Conservation (phyloP, 2,329 filamentous ascomycete genomes). For the Huntiella abstrusa region DNA sequence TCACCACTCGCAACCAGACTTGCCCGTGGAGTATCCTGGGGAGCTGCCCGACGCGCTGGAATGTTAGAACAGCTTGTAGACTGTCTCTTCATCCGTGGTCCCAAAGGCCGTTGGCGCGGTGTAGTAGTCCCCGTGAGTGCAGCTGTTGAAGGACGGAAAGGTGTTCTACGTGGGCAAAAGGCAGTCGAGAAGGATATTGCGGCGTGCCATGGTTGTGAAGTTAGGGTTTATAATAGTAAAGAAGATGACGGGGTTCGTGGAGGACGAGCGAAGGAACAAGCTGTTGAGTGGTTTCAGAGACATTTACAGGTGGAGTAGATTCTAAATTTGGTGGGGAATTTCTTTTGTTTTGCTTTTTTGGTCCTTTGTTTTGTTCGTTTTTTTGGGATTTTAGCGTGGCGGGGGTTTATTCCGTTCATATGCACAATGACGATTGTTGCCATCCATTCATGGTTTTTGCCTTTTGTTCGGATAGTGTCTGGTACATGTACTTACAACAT, state of each 20-base stretch:
- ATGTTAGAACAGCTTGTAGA: constrained; percentile 24
- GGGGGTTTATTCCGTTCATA: no score
- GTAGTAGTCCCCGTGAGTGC: constrained; percentile 26
- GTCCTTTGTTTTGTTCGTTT: no score
- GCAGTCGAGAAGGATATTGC: constrained; percentile 16
- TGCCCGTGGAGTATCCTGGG: constrained; percentile 14
- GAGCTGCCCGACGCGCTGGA: constrained; percentile 12
- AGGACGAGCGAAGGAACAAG: constrained; percentile 21
- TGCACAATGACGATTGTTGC: no score
- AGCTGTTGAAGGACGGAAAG: constrained; percentile 25
- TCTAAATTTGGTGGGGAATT: no score
- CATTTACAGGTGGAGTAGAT: neutral
- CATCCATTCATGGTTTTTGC: no score
- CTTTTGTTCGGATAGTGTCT: no score
- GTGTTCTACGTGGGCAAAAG: constrained; percentile 7
- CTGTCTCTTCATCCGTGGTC: constrained; percentile 30
- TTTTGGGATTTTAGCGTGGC: no score
- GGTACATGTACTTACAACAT: no score
- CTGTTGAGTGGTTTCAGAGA: constrained; percentile 19
- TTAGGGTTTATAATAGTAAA: constrained; percentile 19
- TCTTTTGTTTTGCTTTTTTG: no score
- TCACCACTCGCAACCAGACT: constrained; percentile 24
- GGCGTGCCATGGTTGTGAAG: constrained; percentile 17
- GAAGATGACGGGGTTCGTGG: constrained; percentile 17
- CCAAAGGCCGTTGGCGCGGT: constrained; percentile 25